Percentiles rank a stretch among this genome's conserved stretches.
Evolutionary conservation across 2,329 filamentous ascomycete species (phyloP).

Genomic region (Aspergillus candidus): DNA sequence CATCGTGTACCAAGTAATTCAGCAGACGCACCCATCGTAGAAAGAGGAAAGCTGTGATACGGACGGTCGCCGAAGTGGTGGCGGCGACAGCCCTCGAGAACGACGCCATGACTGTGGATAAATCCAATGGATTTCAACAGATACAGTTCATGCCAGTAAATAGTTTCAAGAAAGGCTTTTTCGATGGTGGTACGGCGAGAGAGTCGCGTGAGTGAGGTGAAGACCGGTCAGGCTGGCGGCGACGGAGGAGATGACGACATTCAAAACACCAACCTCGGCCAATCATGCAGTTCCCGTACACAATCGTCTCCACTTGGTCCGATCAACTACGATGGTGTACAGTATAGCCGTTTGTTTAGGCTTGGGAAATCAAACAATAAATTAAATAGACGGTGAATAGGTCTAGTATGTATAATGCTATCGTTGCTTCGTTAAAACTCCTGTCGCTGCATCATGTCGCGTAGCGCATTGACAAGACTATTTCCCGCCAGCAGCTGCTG

Average conservation of each 20-base stretch:
- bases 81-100: slow-evolving; percentile 26
- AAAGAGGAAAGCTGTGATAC: slow-evolving; percentile 35
- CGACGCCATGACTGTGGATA: slow-evolving; percentile 24
- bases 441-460: slow-evolving; percentile 24
- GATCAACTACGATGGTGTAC: neutral
- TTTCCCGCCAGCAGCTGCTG: slow-evolving; percentile 22
- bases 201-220: neutral
- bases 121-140: slow-evolving; percentile 2
- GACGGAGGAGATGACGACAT: slow-evolving; percentile 6
- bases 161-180: neutral
- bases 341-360: too few species aligned
- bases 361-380: too few species aligned
- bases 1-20: neutral
- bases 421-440: slow-evolving; percentile 2
- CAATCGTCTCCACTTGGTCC: too few species aligned
- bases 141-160: neutral
- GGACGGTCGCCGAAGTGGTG: slow-evolving; percentile 33
- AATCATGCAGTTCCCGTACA: too few species aligned
- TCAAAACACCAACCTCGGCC: neutral
- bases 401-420: too few species aligned
- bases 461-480: slow-evolving; percentile 26
- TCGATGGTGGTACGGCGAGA: neutral
- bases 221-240: neutral
- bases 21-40: slow-evolving; percentile 38
- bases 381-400: too few species aligned